Percentiles rank a stretch among this genome's conserved stretches.
These are phyloP conservation scores for Aegilops longissima DNA, from an alignment of 176 grass and related monocot species.

Conservation along the genomic window DNA sequence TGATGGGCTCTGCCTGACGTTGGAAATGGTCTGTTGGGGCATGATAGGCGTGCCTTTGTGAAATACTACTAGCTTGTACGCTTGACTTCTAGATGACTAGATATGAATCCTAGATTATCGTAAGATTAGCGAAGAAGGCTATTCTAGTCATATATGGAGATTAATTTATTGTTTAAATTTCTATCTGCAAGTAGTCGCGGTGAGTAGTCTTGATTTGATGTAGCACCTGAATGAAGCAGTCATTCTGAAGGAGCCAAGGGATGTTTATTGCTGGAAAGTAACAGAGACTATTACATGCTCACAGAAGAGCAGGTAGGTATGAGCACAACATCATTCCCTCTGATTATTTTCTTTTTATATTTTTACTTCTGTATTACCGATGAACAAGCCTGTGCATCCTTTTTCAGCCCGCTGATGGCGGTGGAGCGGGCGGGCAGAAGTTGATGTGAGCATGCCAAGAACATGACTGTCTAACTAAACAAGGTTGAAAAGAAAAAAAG, in stretches of 20 bases:
- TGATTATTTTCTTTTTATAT: neutral
- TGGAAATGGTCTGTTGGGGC: slow-evolving; percentile 12
- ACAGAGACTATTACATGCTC: neutral
- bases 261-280: slow-evolving; percentile 24
- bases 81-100: slow-evolving; percentile 15
- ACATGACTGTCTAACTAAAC: slow-evolving; percentile 1
- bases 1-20: slow-evolving; percentile 40
- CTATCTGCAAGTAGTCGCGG: neutral
- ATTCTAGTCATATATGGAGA: neutral
- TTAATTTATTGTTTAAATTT: slow-evolving; percentile 12
- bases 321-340: neutral
- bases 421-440: slow-evolving; percentile 40
- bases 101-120: slow-evolving; percentile 2
- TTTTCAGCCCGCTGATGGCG: neutral
- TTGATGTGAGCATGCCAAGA: slow-evolving; percentile 30
- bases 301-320: neutral
- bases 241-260: neutral
- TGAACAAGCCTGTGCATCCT: neutral
- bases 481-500: neutral
- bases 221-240: neutral
- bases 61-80: slow-evolving; percentile 23
- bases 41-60: slow-evolving; percentile 14
- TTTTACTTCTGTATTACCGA: neutral
- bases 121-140: neutral
- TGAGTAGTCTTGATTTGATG: neutral